phyloP scores from a whole-genome alignment of 169 alveolate species.

The Eimeria acervulina region DNA sequence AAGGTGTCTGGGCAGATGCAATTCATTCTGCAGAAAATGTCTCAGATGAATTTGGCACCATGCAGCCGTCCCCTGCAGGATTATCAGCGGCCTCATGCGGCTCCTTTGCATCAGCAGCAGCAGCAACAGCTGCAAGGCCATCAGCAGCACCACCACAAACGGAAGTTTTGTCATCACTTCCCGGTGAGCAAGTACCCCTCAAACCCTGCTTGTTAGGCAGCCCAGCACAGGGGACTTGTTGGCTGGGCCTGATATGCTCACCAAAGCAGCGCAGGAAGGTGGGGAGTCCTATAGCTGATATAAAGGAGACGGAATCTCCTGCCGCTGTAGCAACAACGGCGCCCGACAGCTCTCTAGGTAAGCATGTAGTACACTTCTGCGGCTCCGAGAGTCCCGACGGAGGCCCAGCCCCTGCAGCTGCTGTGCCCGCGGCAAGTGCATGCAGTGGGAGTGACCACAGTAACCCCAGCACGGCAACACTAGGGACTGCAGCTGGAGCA shows the following conservation, averaged over 20 bases:
- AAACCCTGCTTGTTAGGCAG: background rate
- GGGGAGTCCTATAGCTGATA: background rate
- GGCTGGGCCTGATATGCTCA: too few species aligned
- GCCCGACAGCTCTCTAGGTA: background rate
- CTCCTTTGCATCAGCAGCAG: background rate
- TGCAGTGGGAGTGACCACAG: background rate
- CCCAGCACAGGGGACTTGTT: background rate
- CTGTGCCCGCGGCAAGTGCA: background rate
- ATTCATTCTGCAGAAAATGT: background rate
- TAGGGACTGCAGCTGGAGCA: background rate
- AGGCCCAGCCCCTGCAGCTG: background rate
- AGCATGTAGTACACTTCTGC: background rate
- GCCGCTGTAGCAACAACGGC: background rate
- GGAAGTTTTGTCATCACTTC: background rate
- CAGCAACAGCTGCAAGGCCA: conserved; percentile 19
- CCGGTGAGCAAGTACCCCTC: background rate
- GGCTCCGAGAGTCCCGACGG: background rate
- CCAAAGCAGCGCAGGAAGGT: background rate
- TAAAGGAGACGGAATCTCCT: background rate
- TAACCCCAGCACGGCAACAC: background rate
- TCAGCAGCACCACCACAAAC: background rate
- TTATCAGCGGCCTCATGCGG: background rate
- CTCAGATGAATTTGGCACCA: background rate
- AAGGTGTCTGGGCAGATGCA: background rate
- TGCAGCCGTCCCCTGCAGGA: background rate